Conservation (phyloP, 306 rosid species). For the Vicia sativa region DNA sequence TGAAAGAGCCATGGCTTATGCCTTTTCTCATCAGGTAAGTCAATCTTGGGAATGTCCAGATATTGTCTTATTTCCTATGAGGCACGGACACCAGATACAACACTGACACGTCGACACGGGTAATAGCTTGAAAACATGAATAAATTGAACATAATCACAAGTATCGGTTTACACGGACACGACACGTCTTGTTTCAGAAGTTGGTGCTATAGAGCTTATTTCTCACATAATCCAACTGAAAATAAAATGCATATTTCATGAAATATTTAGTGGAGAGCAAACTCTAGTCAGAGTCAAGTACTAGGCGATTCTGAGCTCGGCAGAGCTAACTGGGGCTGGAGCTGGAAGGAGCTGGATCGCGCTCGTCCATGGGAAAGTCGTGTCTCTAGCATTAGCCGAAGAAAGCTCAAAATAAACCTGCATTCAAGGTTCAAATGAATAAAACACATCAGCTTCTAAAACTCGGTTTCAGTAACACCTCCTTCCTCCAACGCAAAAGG, state of each 20-base stretch:
- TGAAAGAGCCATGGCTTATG: conserved; percentile 94
- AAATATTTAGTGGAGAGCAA: conserved; percentile 87
- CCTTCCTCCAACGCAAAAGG: conserved; percentile 50
- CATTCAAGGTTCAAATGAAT: conserved; percentile 60
- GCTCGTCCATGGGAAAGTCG: conserved; percentile 99
- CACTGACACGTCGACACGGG: too few relatives aligned
- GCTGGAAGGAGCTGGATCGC: conserved; percentile 99
- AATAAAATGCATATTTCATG: conserved; percentile 39
- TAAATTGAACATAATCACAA: too few relatives aligned
- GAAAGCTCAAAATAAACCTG: conserved; percentile 54
- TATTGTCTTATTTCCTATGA: background rate
- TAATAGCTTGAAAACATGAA: too few relatives aligned
- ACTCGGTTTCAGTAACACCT: conserved; percentile 47
- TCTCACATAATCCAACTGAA: conserved; percentile 35
- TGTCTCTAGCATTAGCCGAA: conserved; percentile 48
- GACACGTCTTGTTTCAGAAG: background rate
- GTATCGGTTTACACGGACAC: too few relatives aligned
- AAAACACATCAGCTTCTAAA: conserved; percentile 53
- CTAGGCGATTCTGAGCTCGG: conserved; percentile 71
- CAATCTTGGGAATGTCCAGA: conserved; percentile 20
- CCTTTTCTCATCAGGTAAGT: conserved; percentile 97
- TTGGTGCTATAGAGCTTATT: background rate
- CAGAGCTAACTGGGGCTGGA: conserved; percentile 98
- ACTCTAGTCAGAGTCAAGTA: conserved; percentile 73
- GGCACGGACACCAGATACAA: background rate